Evolutionary conservation across 2,329 filamentous ascomycete genomes (phyloP).

Genomic region (Coniochaeta sp.): DNA sequence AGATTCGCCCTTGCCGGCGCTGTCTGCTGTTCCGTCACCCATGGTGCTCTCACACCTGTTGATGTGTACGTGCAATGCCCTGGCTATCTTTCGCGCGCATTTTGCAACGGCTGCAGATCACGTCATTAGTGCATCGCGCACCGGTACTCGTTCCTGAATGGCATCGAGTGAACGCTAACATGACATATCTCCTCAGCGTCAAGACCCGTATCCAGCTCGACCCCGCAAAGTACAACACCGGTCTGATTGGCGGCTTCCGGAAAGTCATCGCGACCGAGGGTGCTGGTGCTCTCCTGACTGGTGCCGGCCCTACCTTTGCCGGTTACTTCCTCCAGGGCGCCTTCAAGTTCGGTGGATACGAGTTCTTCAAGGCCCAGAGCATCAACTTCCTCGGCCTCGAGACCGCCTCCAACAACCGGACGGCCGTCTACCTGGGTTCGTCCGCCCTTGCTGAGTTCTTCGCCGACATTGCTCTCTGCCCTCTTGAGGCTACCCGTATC

Average conservation of each 20-base stretch:
- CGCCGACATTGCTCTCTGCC: slow-evolving; percentile 78
- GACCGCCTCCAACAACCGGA: slow-evolving; percentile 70
- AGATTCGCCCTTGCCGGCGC: slow-evolving; percentile 94
- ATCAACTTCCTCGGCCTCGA: slow-evolving; percentile 76
- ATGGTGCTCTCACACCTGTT: slow-evolving; percentile 91
- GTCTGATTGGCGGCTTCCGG: slow-evolving; percentile 78
- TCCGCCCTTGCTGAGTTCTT: slow-evolving; percentile 60
- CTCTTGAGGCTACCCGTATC: slow-evolving; percentile 88
- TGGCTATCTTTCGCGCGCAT: not conserved
- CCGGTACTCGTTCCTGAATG: no score
- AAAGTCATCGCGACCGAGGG: slow-evolving; percentile 81
- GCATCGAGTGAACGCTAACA: slow-evolving; percentile 1
- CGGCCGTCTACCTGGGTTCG: slow-evolving; percentile 70
- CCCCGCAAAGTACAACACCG: slow-evolving; percentile 80
- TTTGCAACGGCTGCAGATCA: not conserved
- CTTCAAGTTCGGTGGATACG: slow-evolving; percentile 91
- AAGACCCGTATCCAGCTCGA: slow-evolving; percentile 96
- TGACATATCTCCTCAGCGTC: slow-evolving; percentile 51
- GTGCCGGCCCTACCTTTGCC: slow-evolving; percentile 76
- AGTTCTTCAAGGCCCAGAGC: slow-evolving; percentile 91
- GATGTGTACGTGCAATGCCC: slow-evolving; percentile 75
- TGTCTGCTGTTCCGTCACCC: slow-evolving; percentile 93
- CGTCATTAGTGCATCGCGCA: no score
- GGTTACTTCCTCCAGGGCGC: slow-evolving; percentile 93
- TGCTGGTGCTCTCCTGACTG: slow-evolving; percentile 77